These are phyloP conservation scores for Plasmodium inui DNA, from an alignment of 169 alveolate species.

Conservation along the genomic window DNA sequence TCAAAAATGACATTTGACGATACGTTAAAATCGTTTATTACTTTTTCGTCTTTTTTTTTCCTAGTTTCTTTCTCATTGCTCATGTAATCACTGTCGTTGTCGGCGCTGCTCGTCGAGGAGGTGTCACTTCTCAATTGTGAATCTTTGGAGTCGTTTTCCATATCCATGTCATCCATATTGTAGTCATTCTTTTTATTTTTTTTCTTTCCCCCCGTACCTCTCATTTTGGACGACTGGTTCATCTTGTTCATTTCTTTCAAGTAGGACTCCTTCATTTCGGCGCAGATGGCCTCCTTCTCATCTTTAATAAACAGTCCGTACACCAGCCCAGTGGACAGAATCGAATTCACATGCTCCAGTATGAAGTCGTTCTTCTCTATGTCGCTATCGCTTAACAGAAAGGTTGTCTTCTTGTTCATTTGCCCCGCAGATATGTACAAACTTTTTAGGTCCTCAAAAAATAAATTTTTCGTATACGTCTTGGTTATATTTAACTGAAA, in stretches of 20 bases:
- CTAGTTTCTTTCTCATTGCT: slow-evolving; percentile 47
- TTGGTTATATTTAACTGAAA: slow-evolving; percentile 92
- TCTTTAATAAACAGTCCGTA: slow-evolving; percentile 95
- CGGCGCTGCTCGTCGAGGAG: slow-evolving; percentile 74
- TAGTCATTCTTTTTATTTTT: slow-evolving; percentile 73
- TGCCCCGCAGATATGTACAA: slow-evolving; percentile 93
- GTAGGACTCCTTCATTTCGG: slow-evolving; percentile 84
- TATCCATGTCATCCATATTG: slow-evolving; percentile 21
- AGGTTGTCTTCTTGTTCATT: slow-evolving; percentile 91
- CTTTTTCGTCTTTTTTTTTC: slow-evolving; percentile 58
- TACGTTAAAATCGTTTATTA: slow-evolving; percentile 48
- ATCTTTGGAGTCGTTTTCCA: slow-evolving; percentile 56
- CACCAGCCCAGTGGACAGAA: slow-evolving; percentile 96
- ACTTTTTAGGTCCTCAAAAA: slow-evolving; percentile 92
- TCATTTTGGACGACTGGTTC: slow-evolving; percentile 85
- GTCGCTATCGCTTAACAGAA: slow-evolving; percentile 97
- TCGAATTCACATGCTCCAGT: slow-evolving; percentile 94
- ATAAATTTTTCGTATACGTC: slow-evolving; percentile 91
- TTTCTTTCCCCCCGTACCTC: slow-evolving; percentile 75
- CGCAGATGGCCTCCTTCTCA: slow-evolving; percentile 92
- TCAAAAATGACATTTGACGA: slow-evolving; percentile 66
- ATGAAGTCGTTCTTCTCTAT: slow-evolving; percentile 92
- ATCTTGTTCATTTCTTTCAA: slow-evolving; percentile 71
- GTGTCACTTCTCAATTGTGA: slow-evolving; percentile 58
- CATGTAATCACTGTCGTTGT: slow-evolving; percentile 78